Percentiles rank a stretch among this genome's conserved stretches.
These are phyloP conservation scores for Xylaria digitata DNA, from an alignment of 2,329 filamentous ascomycete species.

Conservation along the genomic window DNA sequence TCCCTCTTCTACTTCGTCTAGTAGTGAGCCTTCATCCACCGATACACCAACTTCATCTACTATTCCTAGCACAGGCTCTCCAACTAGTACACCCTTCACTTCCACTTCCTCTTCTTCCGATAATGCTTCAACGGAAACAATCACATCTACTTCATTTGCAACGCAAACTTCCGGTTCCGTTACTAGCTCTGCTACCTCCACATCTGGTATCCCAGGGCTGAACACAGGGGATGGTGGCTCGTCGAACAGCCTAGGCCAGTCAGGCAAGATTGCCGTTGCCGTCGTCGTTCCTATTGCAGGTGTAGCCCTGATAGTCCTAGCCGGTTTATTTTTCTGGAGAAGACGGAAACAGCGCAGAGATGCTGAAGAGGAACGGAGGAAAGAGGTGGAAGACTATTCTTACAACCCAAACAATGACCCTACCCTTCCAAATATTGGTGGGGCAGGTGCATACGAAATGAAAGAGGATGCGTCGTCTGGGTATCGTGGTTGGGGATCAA, in stretches of 20 bases:
- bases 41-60: conserved; percentile 29
- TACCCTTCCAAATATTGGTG: conserved; percentile 68
- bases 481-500: conserved; percentile 95
- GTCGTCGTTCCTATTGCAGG: conserved; percentile 93
- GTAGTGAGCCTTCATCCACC: conserved; percentile 34
- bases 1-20: conserved; percentile 31
- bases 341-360: conserved; percentile 86
- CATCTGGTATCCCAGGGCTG: conserved; percentile 37
- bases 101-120: conserved; percentile 28
- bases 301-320: conserved; percentile 82
- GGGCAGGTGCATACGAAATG: conserved; percentile 75
- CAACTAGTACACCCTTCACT: conserved; percentile 3
- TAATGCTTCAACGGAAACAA: conserved; percentile 40
- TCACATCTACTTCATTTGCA: conserved; percentile 45
- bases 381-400: conserved; percentile 96
- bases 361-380: conserved; percentile 87
- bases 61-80: conserved; percentile 9
- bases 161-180: conserved; percentile 33
- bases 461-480: conserved; percentile 79
- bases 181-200: conserved; percentile 33
- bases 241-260: conserved; percentile 63
- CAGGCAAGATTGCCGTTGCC: conserved; percentile 86
- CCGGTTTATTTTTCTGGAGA: conserved; percentile 86
- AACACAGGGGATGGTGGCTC: conserved; percentile 36
- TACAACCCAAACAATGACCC: conserved; percentile 98